Evolutionary conservation across 768 basidiomycete genomes (phyloP), one percentile per base, ranked within the genome.

Genomic region (Lactarius sp.): DNA sequence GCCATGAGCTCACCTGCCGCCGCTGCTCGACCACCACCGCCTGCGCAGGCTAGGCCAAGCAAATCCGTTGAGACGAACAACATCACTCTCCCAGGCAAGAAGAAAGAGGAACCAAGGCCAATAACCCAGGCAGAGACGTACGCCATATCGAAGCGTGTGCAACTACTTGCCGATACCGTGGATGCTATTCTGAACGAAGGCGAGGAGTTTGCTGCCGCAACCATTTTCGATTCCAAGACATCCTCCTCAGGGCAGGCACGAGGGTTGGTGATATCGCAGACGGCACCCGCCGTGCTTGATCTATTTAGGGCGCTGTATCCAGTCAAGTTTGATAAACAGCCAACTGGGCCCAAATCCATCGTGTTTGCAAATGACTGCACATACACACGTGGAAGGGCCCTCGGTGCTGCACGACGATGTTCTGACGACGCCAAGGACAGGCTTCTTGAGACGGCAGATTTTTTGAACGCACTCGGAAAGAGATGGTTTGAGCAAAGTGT

Each of bases 361-460:
- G 83, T 84, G 54, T 88, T 88, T 71, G 85, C 90, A 18, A 97
- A 97, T 71, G 88, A 95, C 66, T 92, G 86, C 67, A 69, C 81
- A 22, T 91, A 87, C 71, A 79, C 95, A 33, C 79, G 78, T 36
- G 56, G 49, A 51, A 55, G 61, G 47, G 39, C 49, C 18, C 37
- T 56, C 36, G 37, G 41, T 10, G 54, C 58, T 34, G 77, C 76
- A 61, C 77, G 76, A 34, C 33, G 56, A n/a, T 58, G 62, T 7
- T 52, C 57, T 36, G 61, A 59, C 9, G 71, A 61, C 8, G 73
- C 81, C 33, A 77, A 77, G 67, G 83, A 79, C 50, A 81, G 77
- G 62, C 71, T 87, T 47, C 73, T 71, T 13, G 88, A 87, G 70
- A 81, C 80, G 60, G 76, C 72, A 55, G 77, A 76, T 10, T 74